Percentiles rank a stretch among this genome's conserved stretches.
Evolutionary conservation across 345 rosid species (phyloP).

Genomic region (Durio zibethinus): DNA sequence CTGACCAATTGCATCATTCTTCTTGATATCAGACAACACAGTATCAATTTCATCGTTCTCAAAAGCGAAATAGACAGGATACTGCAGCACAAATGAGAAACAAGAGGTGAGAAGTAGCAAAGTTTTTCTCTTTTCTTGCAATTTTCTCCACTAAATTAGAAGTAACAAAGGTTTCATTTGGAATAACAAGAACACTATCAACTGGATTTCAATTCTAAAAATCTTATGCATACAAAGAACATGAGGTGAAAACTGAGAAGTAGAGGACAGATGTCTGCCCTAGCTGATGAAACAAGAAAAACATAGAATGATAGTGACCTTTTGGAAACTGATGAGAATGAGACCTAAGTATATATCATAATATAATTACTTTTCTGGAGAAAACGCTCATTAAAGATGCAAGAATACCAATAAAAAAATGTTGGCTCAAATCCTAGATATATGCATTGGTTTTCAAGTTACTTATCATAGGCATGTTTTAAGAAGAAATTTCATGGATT

Average conservation of each 20-base stretch:
- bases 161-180: background rate
- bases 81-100: constrained; percentile 54
- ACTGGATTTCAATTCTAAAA: background rate
- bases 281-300: background rate
- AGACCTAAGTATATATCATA: background rate
- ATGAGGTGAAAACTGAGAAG: background rate
- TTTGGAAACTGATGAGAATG: background rate
- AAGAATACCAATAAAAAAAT: background rate
- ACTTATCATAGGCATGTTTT: background rate
- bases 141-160: background rate
- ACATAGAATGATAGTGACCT: background rate
- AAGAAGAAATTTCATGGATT: background rate
- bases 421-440: background rate
- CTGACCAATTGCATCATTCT: constrained; percentile 81
- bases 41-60: constrained; percentile 79
- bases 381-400: background rate
- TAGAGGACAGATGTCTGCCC: background rate
- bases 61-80: constrained; percentile 93
- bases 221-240: background rate
- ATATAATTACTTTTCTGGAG: background rate
- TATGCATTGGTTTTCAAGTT: background rate
- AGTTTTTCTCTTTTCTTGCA: background rate
- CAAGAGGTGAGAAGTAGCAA: background rate
- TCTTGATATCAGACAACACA: constrained; percentile 80
- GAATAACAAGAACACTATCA: background rate